phyloP scores from a whole-genome alignment of 495 filamentous ascomycete genomes.

The Glarea lozoyensis region DNA sequence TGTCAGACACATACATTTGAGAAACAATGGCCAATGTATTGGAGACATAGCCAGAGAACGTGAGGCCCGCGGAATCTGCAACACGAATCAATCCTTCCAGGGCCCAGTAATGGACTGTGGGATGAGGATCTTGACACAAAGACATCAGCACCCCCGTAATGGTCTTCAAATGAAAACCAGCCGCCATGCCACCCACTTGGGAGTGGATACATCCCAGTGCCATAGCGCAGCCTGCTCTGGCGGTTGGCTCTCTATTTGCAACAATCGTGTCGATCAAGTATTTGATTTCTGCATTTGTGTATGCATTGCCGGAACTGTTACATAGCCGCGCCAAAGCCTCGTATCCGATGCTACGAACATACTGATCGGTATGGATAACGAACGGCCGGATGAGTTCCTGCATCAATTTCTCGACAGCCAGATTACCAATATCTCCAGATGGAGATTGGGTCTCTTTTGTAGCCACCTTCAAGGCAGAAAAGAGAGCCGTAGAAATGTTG shows the following conservation, averaged over 20 bases:
- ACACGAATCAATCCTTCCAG: conserved; percentile 81
- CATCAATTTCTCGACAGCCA: conserved; percentile 75
- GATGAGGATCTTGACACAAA: conserved; percentile 90
- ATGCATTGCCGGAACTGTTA: conserved; percentile 75
- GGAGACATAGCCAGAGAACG: conserved; percentile 82
- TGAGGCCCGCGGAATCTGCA: conserved; percentile 85
- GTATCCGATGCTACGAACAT: conserved; percentile 75
- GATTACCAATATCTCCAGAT: conserved; percentile 62
- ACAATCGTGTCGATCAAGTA: conserved; percentile 91
- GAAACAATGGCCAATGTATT: conserved; percentile 88
- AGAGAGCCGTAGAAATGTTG: conserved; percentile 76
- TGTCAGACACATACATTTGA: conserved; percentile 83
- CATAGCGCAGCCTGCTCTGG: conserved; percentile 87
- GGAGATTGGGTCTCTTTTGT: conserved; percentile 67
- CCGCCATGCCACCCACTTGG: conserved; percentile 95
- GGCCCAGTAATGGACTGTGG: conserved; percentile 92
- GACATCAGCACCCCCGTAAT: conserved; percentile 95
- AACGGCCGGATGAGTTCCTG: conserved; percentile 78
- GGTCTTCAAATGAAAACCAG: conserved; percentile 92
- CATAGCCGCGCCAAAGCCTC: conserved; percentile 87
- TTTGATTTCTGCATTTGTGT: conserved; percentile 84
- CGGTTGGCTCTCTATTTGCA: conserved; percentile 82
- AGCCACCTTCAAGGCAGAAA: conserved; percentile 74
- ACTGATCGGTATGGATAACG: conserved; percentile 72
- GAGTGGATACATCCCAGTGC: conserved; percentile 90